These are phyloP conservation scores for Atkinsonella texensis DNA, from an alignment of 2,329 filamentous ascomycete genomes.

Conservation along the genomic window DNA sequence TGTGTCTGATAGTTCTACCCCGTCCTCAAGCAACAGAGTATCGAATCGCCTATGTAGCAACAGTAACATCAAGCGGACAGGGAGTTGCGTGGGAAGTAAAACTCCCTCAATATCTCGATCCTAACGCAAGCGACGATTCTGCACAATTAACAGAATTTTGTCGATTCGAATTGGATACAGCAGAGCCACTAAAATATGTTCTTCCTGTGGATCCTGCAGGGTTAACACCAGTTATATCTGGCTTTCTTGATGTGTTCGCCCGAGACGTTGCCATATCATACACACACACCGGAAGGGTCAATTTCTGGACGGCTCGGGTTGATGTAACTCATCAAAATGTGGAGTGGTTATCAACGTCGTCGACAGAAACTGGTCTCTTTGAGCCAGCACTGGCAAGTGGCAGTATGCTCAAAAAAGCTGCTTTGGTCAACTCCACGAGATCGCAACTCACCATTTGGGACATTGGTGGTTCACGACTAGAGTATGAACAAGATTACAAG, in stretches of 20 bases:
- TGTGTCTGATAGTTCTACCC: slow-evolving; percentile 70
- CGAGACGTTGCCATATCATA: slow-evolving; percentile 81
- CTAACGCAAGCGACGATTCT: slow-evolving; percentile 12
- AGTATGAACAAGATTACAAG: slow-evolving; percentile 67
- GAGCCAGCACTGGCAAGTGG: slow-evolving; percentile 71
- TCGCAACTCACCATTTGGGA: slow-evolving; percentile 86
- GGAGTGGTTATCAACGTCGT: slow-evolving; percentile 74
- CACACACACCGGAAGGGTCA: slow-evolving; percentile 59
- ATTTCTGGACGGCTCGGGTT: slow-evolving; percentile 76
- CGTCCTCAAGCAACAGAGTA: slow-evolving; percentile 42
- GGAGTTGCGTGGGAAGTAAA: slow-evolving; percentile 73
- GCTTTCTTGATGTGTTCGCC: slow-evolving; percentile 76
- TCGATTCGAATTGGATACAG: slow-evolving; percentile 52
- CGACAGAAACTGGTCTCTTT: slow-evolving; percentile 63
- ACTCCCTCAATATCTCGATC: slow-evolving; percentile 37
- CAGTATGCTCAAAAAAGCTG: slow-evolving; percentile 77
- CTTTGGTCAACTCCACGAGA: slow-evolving; percentile 61
- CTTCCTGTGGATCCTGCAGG: slow-evolving; percentile 82
- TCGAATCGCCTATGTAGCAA: slow-evolving; percentile 60
- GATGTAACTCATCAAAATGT: slow-evolving; percentile 46
- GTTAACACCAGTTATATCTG: slow-evolving; percentile 55
- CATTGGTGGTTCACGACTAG: slow-evolving; percentile 65
- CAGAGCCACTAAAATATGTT: slow-evolving; percentile 51
- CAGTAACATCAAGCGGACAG: slow-evolving; percentile 64
- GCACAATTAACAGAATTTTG: slow-evolving; percentile 51